These are phyloP conservation scores for Citrus mangshanensis DNA, from an alignment of 345 rosid species.

Conservation along the genomic window DNA sequence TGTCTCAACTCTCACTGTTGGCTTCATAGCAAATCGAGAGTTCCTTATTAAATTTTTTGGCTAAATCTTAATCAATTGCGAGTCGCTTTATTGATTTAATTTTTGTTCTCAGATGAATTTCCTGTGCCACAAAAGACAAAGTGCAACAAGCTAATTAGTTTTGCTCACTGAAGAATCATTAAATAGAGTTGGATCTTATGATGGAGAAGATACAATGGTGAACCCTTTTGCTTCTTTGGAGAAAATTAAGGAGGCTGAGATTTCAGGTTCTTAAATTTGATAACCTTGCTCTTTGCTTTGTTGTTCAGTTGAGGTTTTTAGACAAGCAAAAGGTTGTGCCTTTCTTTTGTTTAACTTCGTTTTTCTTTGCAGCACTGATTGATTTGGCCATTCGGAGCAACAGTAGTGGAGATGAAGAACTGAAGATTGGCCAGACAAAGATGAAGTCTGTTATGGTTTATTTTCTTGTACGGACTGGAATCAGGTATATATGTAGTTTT, in stretches of 20 bases:
- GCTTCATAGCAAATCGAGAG: no score
- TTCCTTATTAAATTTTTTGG: no score
- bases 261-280: slow-evolving; percentile 21
- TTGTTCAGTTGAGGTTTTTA: background rate
- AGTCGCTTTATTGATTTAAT: no score
- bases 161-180: slow-evolving; percentile 85
- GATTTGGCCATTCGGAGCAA: slow-evolving; percentile 76
- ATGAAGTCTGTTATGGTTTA: slow-evolving; percentile 91
- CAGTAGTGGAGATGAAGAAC: slow-evolving; percentile 88
- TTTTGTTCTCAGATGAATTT: slow-evolving; percentile 63
- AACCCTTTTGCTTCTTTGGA: slow-evolving; percentile 80
- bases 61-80: no score
- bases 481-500: slow-evolving; percentile 43
- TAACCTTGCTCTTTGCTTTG: slow-evolving; percentile 50
- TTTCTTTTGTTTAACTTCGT: background rate
- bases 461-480: slow-evolving; percentile 95
- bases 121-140: slow-evolving; percentile 67
- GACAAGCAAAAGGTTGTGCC: no score
- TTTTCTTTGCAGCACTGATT: slow-evolving; percentile 54
- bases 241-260: slow-evolving; percentile 68
- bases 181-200: slow-evolving; percentile 87
- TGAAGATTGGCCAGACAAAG: slow-evolving; percentile 98
- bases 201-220: slow-evolving; percentile 88
- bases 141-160: slow-evolving; percentile 61
- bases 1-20: no score